Conservation (phyloP, 306 rosid species). For the Acacia crassicarpa region DNA sequence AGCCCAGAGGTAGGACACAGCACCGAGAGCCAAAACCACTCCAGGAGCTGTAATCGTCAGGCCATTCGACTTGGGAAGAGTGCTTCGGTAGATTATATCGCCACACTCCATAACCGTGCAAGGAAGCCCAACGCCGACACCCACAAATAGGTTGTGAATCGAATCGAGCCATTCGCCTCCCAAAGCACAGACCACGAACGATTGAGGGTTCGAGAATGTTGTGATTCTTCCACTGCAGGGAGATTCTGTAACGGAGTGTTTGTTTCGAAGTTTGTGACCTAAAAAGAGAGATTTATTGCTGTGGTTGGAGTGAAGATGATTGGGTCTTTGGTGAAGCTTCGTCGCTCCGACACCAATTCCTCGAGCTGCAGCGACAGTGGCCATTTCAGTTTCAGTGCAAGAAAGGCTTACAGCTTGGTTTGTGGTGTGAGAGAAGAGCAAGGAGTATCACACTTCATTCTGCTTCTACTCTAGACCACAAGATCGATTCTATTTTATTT, state of each 20-base stretch:
- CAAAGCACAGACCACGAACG: slow-evolving; percentile 33
- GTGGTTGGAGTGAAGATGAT: slow-evolving; percentile 32
- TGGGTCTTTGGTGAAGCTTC: slow-evolving; percentile 47
- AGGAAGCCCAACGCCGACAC: slow-evolving; percentile 91
- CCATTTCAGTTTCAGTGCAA: slow-evolving; percentile 41
- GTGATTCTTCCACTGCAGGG: slow-evolving; percentile 14
- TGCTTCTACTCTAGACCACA: slow-evolving; percentile 52
- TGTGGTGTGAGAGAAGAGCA: slow-evolving; percentile 22
- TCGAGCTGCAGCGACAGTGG: slow-evolving; percentile 49
- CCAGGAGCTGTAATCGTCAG: slow-evolving; percentile 78
- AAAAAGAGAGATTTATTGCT: slow-evolving; percentile 56
- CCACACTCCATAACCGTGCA: slow-evolving; percentile 97
- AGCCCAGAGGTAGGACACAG: slow-evolving; percentile 93
- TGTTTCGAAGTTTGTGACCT: slow-evolving; percentile 52
- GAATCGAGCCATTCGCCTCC: slow-evolving; percentile 57
- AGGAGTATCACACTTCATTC: not conserved
- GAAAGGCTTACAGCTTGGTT: not conserved
- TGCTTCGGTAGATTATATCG: slow-evolving; percentile 87
- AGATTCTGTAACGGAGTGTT: slow-evolving; percentile 24
- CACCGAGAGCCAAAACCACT: slow-evolving; percentile 64
- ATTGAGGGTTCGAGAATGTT: slow-evolving; percentile 39
- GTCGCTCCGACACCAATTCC: slow-evolving; percentile 57
- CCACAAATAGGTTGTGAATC: slow-evolving; percentile 64
- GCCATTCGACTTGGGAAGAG: slow-evolving; percentile 73
- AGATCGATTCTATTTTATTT: not conserved